Conservation (phyloP, 2,329 filamentous ascomycete genomes). For the Passalora sequoiae region DNA sequence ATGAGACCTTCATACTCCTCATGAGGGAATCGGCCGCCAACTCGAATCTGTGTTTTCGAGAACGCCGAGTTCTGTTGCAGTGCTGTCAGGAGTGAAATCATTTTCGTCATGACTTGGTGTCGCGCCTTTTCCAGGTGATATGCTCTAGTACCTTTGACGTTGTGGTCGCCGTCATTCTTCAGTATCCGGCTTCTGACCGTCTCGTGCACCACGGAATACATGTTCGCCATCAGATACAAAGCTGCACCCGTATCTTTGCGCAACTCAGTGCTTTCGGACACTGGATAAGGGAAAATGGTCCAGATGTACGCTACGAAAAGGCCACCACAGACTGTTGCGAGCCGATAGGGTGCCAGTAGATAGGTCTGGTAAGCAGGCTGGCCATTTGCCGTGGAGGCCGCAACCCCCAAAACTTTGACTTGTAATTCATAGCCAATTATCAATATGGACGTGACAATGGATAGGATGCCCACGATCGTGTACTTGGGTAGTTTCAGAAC, state of each 20-base stretch:
- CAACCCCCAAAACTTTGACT: slow-evolving; percentile 59
- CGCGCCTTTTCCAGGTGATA: slow-evolving; percentile 53
- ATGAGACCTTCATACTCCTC: slow-evolving; percentile 60
- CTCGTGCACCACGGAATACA: slow-evolving; percentile 65
- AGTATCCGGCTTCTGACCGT: slow-evolving; percentile 59
- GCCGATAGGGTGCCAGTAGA: slow-evolving; percentile 63
- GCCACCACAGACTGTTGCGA: slow-evolving; percentile 63
- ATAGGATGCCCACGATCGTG: slow-evolving; percentile 56
- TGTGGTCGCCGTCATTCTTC: slow-evolving; percentile 51
- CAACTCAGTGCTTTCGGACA: slow-evolving; percentile 65
- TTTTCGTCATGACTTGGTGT: slow-evolving; percentile 59
- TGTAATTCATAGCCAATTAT: slow-evolving; percentile 58
- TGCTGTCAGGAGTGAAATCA: slow-evolving; percentile 60
- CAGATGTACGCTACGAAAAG: slow-evolving; percentile 68
- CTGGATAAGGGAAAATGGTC: slow-evolving; percentile 69
- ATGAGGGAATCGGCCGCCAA: slow-evolving; percentile 67
- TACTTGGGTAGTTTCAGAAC: slow-evolving; percentile 63
- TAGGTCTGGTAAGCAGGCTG: slow-evolving; percentile 67
- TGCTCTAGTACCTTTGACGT: slow-evolving; percentile 48
- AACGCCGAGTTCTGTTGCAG: slow-evolving; percentile 60
- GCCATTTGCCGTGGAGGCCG: slow-evolving; percentile 53
- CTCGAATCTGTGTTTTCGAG: slow-evolving; percentile 62
- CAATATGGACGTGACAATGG: slow-evolving; percentile 52
- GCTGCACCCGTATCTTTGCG: slow-evolving; percentile 64
- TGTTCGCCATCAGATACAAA: slow-evolving; percentile 68